Conservation (phyloP, 805 yeast genomes). For the Pichia phayaonensis region DNA sequence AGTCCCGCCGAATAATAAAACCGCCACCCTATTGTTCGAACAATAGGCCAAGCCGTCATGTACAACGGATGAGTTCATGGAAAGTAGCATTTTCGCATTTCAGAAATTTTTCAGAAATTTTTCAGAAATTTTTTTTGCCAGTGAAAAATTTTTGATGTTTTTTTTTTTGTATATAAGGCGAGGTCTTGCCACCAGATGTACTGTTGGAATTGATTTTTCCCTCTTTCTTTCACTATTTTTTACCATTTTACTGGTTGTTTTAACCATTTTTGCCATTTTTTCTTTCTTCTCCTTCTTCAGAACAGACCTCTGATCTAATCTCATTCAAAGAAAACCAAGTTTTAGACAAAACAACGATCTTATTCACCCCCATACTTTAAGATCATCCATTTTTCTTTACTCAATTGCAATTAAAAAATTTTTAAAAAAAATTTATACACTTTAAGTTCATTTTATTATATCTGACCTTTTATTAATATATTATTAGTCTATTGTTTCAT, state of each 20-base stretch:
- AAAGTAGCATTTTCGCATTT: neutral
- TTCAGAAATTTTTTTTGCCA: neutral
- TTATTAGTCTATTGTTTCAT: neutral
- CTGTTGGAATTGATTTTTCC: neutral
- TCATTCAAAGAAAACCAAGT: conserved; percentile 3
- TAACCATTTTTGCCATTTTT: conserved; percentile 7
- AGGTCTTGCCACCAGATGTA: neutral
- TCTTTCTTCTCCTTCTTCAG: conserved; percentile 16
- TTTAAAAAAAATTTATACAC: neutral
- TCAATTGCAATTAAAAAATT: neutral
- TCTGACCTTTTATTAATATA: neutral
- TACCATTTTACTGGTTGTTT: neutral
- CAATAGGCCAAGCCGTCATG: neutral
- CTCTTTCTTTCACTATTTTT: neutral
- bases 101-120: too few relatives aligned
- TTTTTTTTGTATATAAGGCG: neutral
- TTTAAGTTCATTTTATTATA: neutral
- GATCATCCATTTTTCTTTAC: neutral
- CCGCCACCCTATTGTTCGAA: neutral
- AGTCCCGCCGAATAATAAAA: too few relatives aligned
- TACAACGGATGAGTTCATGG: neutral
- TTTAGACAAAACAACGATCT: neutral
- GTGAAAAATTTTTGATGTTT: neutral
- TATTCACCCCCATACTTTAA: conserved; percentile 5
- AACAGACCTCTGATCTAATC: conserved; percentile 12